Evolutionary conservation across 331 rosid genomes (phyloP).

Genomic region (Acacia pycnantha): DNA sequence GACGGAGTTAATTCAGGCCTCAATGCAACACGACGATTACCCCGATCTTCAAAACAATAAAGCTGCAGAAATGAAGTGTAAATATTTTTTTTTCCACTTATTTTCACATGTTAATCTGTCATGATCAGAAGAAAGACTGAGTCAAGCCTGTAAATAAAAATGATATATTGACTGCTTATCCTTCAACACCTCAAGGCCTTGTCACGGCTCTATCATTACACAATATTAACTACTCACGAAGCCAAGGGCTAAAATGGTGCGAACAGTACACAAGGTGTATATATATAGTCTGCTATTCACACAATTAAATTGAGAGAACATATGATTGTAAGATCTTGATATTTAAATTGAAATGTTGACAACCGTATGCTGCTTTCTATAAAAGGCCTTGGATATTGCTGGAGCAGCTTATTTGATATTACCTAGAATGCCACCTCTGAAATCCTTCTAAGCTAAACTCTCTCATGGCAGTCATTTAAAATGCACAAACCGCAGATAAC

Average conservation of each 20-base stretch:
- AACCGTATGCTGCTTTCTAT: background rate
- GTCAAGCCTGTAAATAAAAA: conserved; percentile 2
- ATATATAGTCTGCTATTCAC: conserved; percentile 1
- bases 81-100: background rate
- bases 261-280: background rate
- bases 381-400: background rate
- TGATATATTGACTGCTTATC: background rate
- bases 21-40: conserved; percentile 92
- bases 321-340: background rate
- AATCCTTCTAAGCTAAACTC: background rate
- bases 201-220: conserved; percentile 7
- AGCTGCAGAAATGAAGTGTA: conserved; percentile 57
- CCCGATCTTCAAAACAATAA: conserved; percentile 95
- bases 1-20: conserved; percentile 99
- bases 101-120: conserved; percentile 20
- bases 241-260: conserved; percentile 1
- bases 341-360: background rate
- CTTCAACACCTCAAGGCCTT: conserved; percentile 6
- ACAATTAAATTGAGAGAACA: background rate
- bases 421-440: background rate
- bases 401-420: background rate
- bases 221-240: conserved; percentile 15
- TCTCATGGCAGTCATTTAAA: background rate
- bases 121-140: background rate
- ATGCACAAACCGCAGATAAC: background rate